phyloP scores from a whole-genome alignment of 768 basidiomycete species.

The Termitomyces sp. region DNA sequence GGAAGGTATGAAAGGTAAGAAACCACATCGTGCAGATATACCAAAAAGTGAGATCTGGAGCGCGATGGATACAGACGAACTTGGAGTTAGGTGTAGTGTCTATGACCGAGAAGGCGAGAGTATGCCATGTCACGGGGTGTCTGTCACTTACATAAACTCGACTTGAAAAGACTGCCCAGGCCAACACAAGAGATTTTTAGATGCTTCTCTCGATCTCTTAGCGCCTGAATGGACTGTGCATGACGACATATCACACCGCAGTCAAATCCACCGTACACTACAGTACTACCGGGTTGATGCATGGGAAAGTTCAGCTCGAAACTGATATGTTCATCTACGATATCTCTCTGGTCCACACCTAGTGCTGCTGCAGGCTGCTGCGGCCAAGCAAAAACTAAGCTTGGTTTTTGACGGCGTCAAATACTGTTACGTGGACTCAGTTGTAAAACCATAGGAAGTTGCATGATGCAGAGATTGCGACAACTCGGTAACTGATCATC shows the following conservation, averaged over 20 bases:
- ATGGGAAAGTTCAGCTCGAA: background rate
- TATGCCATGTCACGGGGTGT: background rate
- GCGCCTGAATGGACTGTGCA: background rate
- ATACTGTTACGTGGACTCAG: no score
- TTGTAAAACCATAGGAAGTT: no score
- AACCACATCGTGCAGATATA: background rate
- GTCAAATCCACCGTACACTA: background rate
- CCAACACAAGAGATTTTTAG: background rate
- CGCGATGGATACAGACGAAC: background rate
- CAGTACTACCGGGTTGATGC: background rate
- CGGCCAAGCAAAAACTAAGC: no score
- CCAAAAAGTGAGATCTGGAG: background rate
- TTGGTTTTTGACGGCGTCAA: no score
- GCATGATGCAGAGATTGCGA: no score
- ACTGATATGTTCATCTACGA: no score
- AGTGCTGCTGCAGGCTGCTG: no score
- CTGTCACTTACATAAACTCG: background rate
- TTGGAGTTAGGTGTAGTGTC: background rate
- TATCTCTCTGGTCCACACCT: no score
- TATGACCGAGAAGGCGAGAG: background rate
- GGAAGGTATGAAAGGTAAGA: background rate
- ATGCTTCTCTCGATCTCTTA: background rate
- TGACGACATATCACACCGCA: background rate
- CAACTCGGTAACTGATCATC: no score
- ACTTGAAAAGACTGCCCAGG: background rate